phyloP scores from a whole-genome alignment of 305 asterid genomes.

The Fraxinus xanthoxyloides region DNA sequence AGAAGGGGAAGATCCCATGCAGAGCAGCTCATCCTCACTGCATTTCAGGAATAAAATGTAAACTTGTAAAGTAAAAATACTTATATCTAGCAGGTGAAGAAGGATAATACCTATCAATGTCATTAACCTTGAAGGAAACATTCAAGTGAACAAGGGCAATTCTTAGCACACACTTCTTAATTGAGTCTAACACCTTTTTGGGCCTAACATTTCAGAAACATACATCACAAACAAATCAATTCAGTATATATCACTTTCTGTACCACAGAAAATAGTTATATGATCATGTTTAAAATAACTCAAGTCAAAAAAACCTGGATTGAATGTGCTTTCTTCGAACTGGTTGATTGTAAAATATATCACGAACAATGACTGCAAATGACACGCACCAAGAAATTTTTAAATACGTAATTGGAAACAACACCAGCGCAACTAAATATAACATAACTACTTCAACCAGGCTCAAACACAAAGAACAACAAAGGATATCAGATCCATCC shows the following conservation, averaged over 20 bases:
- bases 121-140: conserved; percentile 70
- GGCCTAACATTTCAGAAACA: conserved; percentile 49
- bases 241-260: conserved; percentile 16
- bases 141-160: conserved; percentile 70
- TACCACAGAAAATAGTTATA: conserved; percentile 13
- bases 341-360: conserved; percentile 89
- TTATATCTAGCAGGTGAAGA: conserved; percentile 25
- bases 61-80: conserved; percentile 3
- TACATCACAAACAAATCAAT: conserved; percentile 29
- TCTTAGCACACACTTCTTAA: conserved; percentile 70
- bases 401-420: not conserved
- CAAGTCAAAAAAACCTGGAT: conserved; percentile 57
- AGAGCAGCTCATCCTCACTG: conserved; percentile 73
- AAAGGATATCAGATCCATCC: not conserved
- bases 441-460: conserved; percentile 7
- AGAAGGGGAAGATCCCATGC: conserved; percentile 60
- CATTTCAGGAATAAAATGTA: conserved; percentile 28
- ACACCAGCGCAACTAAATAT: not conserved
- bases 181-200: conserved; percentile 71
- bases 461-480: conserved; percentile 8
- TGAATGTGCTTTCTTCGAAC: conserved; percentile 86
- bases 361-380: conserved; percentile 70
- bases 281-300: not conserved
- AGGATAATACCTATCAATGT: conserved; percentile 65
- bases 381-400: conserved; percentile 9